Evolutionary conservation across 1,284 basidiomycete species (phyloP).

Genomic region (Cystobasidium pallidum): DNA sequence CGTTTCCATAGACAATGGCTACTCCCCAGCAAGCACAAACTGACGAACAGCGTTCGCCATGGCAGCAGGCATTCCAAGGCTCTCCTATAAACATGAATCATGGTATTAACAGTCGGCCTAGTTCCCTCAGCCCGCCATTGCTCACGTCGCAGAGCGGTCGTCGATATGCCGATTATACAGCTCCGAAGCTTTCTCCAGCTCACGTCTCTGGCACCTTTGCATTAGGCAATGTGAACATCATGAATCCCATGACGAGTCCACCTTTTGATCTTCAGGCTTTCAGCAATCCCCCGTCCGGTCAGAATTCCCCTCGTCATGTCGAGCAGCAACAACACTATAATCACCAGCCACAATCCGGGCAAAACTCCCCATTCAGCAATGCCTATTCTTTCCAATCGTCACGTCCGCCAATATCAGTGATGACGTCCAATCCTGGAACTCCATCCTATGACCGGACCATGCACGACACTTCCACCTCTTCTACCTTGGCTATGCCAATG

Average conservation of each 20-base stretch:
- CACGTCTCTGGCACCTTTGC: conserved; percentile 17
- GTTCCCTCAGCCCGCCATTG: conserved; percentile 4
- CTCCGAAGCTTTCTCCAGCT: conserved; percentile 13
- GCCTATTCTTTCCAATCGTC: conserved; percentile 17
- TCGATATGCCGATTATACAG: conserved; percentile 36
- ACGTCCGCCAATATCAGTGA: conserved; percentile 19
- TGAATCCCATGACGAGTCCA: neutral
- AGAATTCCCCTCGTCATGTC: neutral
- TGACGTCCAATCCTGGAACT: conserved; percentile 24
- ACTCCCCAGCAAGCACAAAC: conserved; percentile 19
- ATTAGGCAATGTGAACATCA: neutral
- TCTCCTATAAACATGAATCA: neutral
- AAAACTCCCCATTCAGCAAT: conserved; percentile 22
- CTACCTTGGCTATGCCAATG: conserved; percentile 17
- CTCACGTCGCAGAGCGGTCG: conserved; percentile 31
- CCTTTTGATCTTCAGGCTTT: conserved; percentile 3
- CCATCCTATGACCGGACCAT: conserved; percentile 19
- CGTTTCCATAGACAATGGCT: conserved; percentile 7
- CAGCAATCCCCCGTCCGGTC: conserved; percentile 7
- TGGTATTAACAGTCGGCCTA: neutral
- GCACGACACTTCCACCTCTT: neutral
- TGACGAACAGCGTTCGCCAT: conserved; percentile 22
- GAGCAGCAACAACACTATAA: conserved; percentile 1
- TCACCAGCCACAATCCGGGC: neutral
- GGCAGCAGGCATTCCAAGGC: conserved; percentile 30